Evolutionary conservation across 2,329 filamentous ascomycete species (phyloP), one percentile per base, ranked within the genome.

Genomic region (Aureobasidium sp.): DNA sequence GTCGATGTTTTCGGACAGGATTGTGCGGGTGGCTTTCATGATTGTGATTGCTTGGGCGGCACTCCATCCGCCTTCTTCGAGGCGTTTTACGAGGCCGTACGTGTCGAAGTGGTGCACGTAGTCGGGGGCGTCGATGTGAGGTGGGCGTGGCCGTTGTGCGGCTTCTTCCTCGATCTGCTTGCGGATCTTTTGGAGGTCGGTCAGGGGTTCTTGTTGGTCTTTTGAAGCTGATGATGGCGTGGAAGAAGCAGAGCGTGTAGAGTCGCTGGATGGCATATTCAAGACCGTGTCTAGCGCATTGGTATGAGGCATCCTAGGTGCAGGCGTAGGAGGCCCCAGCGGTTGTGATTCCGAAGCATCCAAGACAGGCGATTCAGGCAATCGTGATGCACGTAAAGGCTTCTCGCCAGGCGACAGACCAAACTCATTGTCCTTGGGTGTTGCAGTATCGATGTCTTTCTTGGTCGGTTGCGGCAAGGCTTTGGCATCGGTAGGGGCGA

Each of bases 91-190:
- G 5, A 97, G 83, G 15, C 86, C 87, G 75, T 94, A 99, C 27
- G 88, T 96, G 76, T 99, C 93, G 75, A 99, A 99, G 76, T 97
- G 92, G 77, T 99, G 94, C 37, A 96, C 86, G 71, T 96, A 95
- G 1, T 87, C 89, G 8, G 89, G 84, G 0, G 90, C 83, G 52
- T 85, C 81, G 71, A 89, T 83, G 71, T 92, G 86, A 5, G 87
- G 87, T 26, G 84, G 82, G 69, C 66, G 1, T 73, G 73, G 27
- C n/a, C 60, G 39, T 17, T 46, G 39, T 15, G 48, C 59, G 36
- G 44, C 60, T 56, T 55, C 60, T 48, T 62, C 47, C 32, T 50
- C 46, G 26, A 60, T 26, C 24, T 59, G 55, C 43, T 59, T 47
- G 55, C 55, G 55, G 55, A 59, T 48, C 27, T 39, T 43, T 27